A percentile compares a stretch with the other conserved stretches of the same genome.
These are phyloP conservation scores for Ophiosphaerella herpotricha DNA, from an alignment of 2,329 filamentous ascomycete species.

Conservation along the genomic window DNA sequence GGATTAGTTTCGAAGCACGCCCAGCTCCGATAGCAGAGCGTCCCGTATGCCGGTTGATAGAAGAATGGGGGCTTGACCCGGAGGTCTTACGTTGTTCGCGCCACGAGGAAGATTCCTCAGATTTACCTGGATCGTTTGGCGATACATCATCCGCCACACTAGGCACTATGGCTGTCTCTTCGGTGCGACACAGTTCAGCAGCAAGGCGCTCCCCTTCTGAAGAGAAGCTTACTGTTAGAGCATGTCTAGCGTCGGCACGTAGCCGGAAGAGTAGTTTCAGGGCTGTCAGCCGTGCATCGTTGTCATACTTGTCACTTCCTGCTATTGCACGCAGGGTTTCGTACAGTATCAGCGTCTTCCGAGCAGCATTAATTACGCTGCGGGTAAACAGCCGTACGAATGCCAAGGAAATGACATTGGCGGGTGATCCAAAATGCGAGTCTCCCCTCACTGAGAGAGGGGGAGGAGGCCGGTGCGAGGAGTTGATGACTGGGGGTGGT, in stretches of 20 bases:
- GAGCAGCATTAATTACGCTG: constrained; percentile 67
- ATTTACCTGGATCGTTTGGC: constrained; percentile 21
- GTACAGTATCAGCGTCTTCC: constrained; percentile 62
- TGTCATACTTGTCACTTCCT: constrained; percentile 35
- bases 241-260: constrained; percentile 78
- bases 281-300: constrained; percentile 45
- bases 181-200: constrained; percentile 68
- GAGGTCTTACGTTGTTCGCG: constrained; percentile 38
- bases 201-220: constrained; percentile 77
- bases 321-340: constrained; percentile 42
- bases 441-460: constrained; percentile 20
- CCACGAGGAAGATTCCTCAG: constrained; percentile 37
- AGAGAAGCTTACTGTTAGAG: constrained; percentile 71
- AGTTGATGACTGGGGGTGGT: constrained; percentile 17
- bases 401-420: constrained; percentile 72
- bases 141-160: constrained; percentile 49
- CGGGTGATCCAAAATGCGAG: constrained; percentile 54
- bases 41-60: constrained; percentile 34
- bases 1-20: constrained; percentile 40
- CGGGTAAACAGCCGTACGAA: constrained; percentile 78
- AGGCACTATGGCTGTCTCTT: constrained; percentile 55
- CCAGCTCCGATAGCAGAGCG: constrained; percentile 29
- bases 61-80: constrained; percentile 38
- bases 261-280: constrained; percentile 70
- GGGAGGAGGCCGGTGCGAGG: constrained; percentile 22